Conservation (phyloP, 2,329 filamentous ascomycete species). For the Aspergillus sp. region DNA sequence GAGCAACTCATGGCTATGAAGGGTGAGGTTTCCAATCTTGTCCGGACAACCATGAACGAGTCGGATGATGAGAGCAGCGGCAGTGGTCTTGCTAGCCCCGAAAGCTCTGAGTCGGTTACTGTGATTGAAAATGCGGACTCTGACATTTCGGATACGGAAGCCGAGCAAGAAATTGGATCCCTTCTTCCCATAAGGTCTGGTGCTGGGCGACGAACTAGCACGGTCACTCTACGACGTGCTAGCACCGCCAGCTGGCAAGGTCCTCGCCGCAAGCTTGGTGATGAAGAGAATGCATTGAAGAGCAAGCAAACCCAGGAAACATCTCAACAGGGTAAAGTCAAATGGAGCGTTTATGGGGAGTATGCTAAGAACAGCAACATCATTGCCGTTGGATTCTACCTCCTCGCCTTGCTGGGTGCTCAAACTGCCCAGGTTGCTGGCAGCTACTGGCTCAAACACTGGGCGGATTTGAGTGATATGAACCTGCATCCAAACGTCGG, state of each 20-base stretch:
- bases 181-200: constrained; percentile 72
- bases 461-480: constrained; percentile 76
- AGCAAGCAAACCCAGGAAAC: constrained; percentile 85
- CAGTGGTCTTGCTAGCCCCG: constrained; percentile 64
- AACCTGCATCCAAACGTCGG: constrained; percentile 70
- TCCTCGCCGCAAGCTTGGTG: constrained; percentile 75
- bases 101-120: constrained; percentile 60
- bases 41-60: constrained; percentile 65
- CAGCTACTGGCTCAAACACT: constrained; percentile 89
- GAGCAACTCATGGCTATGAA: constrained; percentile 90
- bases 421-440: constrained; percentile 81
- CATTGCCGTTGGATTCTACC: constrained; percentile 75
- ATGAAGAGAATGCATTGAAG: constrained; percentile 72
- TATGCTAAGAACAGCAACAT: constrained; percentile 95
- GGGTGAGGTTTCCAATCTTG: constrained; percentile 79
- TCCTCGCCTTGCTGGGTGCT: constrained; percentile 71
- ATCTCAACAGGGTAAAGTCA: constrained; percentile 92
- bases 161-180: constrained; percentile 70
- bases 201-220: constrained; percentile 63
- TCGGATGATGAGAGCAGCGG: constrained; percentile 48
- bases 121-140: constrained; percentile 49
- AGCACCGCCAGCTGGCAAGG: constrained; percentile 89
- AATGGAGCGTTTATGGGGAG: constrained; percentile 91
- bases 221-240: constrained; percentile 78
- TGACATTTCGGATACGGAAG: constrained; percentile 53